Evolutionary conservation across 1,139 yeast species (phyloP).

Genomic region (Yamadazyma friedrichii): DNA sequence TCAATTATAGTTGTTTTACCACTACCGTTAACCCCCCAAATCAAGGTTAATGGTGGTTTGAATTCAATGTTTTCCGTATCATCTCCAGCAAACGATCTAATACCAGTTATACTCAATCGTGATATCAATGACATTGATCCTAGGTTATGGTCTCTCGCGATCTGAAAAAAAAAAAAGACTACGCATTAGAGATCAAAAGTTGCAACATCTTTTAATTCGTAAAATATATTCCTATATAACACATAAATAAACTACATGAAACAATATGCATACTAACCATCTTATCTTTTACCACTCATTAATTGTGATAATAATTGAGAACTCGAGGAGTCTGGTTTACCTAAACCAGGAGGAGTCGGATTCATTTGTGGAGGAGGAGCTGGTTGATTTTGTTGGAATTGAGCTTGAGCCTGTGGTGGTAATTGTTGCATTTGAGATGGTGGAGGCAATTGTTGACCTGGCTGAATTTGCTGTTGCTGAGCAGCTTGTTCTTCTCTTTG

Average conservation of each 20-base stretch:
- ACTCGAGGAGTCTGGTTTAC: constrained; percentile 36
- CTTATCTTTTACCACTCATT: constrained; percentile 61
- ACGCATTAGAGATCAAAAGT: neutral
- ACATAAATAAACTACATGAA: too few species aligned
- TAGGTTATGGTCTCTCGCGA: neutral
- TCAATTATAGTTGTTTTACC: constrained; percentile 99
- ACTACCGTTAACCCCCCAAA: constrained; percentile 95
- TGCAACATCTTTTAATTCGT: neutral
- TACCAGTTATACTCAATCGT: constrained; percentile 84
- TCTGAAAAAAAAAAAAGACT: neutral
- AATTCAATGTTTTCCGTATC: constrained; percentile 85
- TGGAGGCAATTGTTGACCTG: constrained; percentile 13
- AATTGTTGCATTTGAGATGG: constrained; percentile 10
- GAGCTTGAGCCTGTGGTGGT: neutral
- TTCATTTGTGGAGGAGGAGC: constrained; percentile 15
- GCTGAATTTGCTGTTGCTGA: constrained; percentile 12
- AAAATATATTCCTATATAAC: neutral
- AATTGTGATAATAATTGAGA: constrained; percentile 69
- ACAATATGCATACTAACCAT: too few species aligned
- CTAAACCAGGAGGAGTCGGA: constrained; percentile 15
- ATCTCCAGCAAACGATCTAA: constrained; percentile 84
- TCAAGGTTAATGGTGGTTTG: constrained; percentile 85
- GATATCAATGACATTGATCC: constrained; percentile 60
- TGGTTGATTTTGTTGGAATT: constrained; percentile 8
- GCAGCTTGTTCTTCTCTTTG: constrained; percentile 26